These are phyloP conservation scores for Spizellomyces sp. DNA, from an alignment of 192 early-diverging fungal species.

Conservation along the genomic window DNA sequence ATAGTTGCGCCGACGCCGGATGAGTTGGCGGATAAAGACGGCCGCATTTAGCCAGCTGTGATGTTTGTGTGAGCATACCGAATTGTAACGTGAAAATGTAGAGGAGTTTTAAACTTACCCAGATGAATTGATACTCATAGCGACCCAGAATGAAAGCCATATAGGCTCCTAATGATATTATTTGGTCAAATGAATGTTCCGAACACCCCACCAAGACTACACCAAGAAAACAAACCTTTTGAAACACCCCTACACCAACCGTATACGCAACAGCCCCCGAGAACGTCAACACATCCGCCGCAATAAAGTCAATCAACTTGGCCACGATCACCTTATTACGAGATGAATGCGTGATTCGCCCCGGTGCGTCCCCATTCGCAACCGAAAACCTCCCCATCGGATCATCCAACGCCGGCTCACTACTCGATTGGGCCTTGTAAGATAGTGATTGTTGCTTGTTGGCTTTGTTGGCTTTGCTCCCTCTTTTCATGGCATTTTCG, in stretches of 20 bases:
- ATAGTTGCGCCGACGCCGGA: background rate
- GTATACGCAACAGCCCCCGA: background rate
- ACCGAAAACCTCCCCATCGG: slow-evolving; percentile 1
- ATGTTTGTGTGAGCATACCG: no score
- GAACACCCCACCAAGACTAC: no score
- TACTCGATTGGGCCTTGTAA: no score
- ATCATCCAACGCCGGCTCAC: no score
- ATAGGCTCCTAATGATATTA: background rate
- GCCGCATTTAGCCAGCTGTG: background rate
- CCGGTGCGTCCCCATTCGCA: no score
- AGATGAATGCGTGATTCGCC: background rate
- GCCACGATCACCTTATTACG: background rate
- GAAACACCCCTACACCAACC: background rate
- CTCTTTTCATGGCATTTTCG: background rate
- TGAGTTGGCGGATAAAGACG: background rate
- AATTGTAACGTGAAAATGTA: no score
- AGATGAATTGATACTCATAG: background rate
- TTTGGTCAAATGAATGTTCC: no score
- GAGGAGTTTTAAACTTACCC: background rate
- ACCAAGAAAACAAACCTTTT: background rate
- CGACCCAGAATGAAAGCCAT: background rate
- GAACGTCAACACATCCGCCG: background rate
- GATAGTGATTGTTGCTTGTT: background rate
- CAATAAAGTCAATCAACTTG: background rate
- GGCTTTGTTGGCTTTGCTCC: background rate